Evolutionary conservation across 495 filamentous ascomycete genomes (phyloP), one percentile per base, ranked within the genome.

Genomic region (Aspergillus conjunctus): DNA sequence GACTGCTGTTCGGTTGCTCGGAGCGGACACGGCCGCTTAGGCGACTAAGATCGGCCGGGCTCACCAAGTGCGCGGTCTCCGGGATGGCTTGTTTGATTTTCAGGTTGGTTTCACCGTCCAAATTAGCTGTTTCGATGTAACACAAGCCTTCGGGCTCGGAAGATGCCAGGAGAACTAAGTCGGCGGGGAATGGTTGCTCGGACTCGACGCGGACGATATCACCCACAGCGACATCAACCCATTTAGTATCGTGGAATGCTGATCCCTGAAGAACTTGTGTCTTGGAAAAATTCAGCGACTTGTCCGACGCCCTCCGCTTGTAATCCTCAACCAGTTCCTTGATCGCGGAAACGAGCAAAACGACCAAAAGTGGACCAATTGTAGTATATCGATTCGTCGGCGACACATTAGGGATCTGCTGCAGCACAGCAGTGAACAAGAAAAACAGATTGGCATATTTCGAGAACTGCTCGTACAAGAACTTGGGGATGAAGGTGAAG

Each of bases 401-500:
- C 20, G 92, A 95, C 52, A 99, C 87, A 64, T 89, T 87, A 15
- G 94, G 95, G 66, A 99, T 96, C 71, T 99, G 95, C 77, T 99
- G 95, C 33, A 99, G 74, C 6, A 86, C 87, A 3, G 95, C 93
- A 33, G 95, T 99, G 74, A 99, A 97, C 68, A 99, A 86, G 88
- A 99, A 99, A 81, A 99, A 99, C 64, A 99, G 72, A 72, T 99
- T 99, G 77, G 94, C 95, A 77, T 96, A 97, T 77, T 97, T 99
- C 51, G 92, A 96, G 79, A 99, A 99, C 74, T 99, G 95, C 69
- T 99, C 95, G 75, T 92, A 95, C 20, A 99, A 79, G 78, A 99
- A 99, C 74, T 99, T 99, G 50, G 94, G 93, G 30, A 97, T 68
- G 73, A 98, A 98, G n/a, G 91, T 97, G 53, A 90, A 81, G 68